Percentiles rank a stretch among this genome's conserved stretches.
Evolutionary conservation across 1,139 yeast genomes (phyloP).

Genomic region (Geotrichum klebahnii): DNA sequence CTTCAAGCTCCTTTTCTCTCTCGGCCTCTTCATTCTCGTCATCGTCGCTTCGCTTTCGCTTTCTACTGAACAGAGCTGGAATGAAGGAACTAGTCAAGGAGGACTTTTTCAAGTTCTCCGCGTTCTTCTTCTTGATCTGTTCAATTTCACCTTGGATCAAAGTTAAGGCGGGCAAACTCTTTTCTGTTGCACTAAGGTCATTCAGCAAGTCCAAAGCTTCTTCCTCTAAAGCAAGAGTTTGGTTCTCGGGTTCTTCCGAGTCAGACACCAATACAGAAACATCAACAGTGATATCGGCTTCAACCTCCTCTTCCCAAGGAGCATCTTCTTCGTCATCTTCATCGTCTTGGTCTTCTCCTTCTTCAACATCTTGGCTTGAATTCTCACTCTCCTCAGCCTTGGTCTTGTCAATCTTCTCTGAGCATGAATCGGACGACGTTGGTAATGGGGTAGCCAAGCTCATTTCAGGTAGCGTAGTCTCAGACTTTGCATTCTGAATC

Average conservation of each 20-base stretch:
- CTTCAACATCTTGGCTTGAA: not conserved
- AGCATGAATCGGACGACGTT: constrained; percentile 1
- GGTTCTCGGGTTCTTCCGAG: not conserved
- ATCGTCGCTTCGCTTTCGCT: constrained; percentile 7
- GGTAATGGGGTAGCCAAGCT: constrained; percentile 1
- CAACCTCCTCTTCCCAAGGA: not conserved
- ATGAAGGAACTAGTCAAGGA: not conserved
- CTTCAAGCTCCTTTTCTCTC: not conserved
- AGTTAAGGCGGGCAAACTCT: not conserved
- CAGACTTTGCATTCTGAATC: not conserved
- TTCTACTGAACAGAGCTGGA: constrained; percentile 3
- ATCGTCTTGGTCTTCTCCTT: constrained; percentile 8
- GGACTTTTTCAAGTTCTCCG: not conserved
- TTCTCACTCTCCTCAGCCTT: not conserved
- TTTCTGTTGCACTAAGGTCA: not conserved
- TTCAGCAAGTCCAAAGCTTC: not conserved
- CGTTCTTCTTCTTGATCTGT: not conserved
- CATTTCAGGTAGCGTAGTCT: not conserved
- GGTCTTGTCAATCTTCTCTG: not conserved
- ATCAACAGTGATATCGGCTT: not conserved
- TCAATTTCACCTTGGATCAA: not conserved
- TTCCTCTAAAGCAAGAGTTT: not conserved
- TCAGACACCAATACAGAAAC: not conserved
- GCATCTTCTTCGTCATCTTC: constrained; percentile 2
- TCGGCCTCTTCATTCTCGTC: constrained; percentile 8